A percentile compares a stretch with the other conserved stretches of the same genome.
These are phyloP conservation scores for Suillus bovinus DNA, from an alignment of 768 basidiomycete genomes.

Conservation along the genomic window DNA sequence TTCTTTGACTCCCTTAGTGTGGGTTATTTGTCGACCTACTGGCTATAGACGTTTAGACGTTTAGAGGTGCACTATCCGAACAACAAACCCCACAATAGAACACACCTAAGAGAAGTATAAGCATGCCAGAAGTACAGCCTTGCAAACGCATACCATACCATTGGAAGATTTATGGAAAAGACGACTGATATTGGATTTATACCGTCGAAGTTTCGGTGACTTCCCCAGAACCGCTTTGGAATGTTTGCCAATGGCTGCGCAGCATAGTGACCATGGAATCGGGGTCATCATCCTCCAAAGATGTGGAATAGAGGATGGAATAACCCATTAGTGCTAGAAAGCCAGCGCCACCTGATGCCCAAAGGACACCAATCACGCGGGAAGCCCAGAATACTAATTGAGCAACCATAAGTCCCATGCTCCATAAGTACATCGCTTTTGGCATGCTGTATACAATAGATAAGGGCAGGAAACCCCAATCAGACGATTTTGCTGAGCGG, in stretches of 20 bases:
- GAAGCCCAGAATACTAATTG: conserved; percentile 19
- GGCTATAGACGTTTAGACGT: background rate
- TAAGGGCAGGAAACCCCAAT: conserved; percentile 44
- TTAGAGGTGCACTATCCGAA: background rate
- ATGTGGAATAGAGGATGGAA: background rate
- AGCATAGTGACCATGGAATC: background rate
- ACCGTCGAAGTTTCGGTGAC: background rate
- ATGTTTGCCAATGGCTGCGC: background rate
- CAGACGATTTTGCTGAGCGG: conserved; percentile 31
- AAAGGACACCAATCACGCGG: background rate
- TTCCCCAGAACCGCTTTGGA: background rate
- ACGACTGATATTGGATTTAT: background rate
- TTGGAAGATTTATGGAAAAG: background rate
- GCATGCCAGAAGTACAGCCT: background rate
- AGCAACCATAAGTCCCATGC: conserved; percentile 23
- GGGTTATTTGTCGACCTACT: background rate
- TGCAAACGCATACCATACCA: background rate
- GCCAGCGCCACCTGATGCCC: background rate
- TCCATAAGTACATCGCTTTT: conserved; percentile 48
- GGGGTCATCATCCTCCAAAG: background rate
- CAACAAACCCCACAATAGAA: background rate
- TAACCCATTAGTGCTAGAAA: background rate
- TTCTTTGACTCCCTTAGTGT: background rate
- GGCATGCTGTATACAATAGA: conserved; percentile 52
- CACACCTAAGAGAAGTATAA: background rate